A percentile compares a stretch with the other conserved stretches of the same genome.
Conservation (phyloP, 177 flowering plant genomes). For the Vitis hybrid region DNA sequence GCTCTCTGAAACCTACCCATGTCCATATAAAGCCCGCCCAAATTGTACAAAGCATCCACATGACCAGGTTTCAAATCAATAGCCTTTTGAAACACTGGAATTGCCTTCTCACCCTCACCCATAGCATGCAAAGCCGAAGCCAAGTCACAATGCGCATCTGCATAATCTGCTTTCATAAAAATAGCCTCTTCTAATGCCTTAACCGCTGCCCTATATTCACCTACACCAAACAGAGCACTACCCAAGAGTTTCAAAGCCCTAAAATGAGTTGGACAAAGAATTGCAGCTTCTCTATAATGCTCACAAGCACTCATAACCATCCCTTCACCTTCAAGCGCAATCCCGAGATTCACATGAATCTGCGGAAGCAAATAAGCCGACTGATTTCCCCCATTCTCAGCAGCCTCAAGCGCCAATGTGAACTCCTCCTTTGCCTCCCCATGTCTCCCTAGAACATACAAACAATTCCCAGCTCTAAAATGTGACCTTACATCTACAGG, state of each 20-base stretch:
- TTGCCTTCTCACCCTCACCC: slow-evolving; percentile 89
- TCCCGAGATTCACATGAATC: slow-evolving; percentile 92
- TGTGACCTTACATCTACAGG: slow-evolving; percentile 88
- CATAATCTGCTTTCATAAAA: slow-evolving; percentile 81
- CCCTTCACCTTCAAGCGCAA: slow-evolving; percentile 92
- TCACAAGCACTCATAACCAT: slow-evolving; percentile 95
- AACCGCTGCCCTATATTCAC: slow-evolving; percentile 92
- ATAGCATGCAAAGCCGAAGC: slow-evolving; percentile 89
- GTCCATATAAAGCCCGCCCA: slow-evolving; percentile 91
- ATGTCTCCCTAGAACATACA: slow-evolving; percentile 61
- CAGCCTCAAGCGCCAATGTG: slow-evolving; percentile 76
- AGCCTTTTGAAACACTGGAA: slow-evolving; percentile 93
- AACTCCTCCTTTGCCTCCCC: slow-evolving; percentile 81
- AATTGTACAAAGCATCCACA: slow-evolving; percentile 86
- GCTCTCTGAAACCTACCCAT: slow-evolving; percentile 94
- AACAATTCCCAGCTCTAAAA: slow-evolving; percentile 82
- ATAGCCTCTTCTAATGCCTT: slow-evolving; percentile 96
- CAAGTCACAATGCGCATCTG: slow-evolving; percentile 96
- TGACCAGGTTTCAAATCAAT: slow-evolving; percentile 95
- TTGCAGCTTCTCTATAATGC: slow-evolving; percentile 97
- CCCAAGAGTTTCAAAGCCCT: slow-evolving; percentile 96
- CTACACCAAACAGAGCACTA: slow-evolving; percentile 93
- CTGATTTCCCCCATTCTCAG: slow-evolving; percentile 83
- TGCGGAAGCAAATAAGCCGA: slow-evolving; percentile 91
- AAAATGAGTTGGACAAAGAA: slow-evolving; percentile 90